phyloP scores from a whole-genome alignment of 345 rosid species.

The Mercurialis annua region DNA sequence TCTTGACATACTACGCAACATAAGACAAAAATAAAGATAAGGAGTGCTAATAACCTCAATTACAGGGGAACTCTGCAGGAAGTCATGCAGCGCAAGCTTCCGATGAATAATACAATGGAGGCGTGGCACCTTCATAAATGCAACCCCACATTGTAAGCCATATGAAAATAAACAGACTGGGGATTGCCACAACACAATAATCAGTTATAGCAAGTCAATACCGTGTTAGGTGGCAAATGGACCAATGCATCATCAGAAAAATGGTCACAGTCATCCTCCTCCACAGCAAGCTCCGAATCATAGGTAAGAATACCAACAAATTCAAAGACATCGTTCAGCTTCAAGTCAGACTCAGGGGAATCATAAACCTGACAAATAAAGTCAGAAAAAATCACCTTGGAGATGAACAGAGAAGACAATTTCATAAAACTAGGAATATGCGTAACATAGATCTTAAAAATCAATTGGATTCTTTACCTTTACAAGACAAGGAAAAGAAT shows the following conservation, averaged over 20 bases:
- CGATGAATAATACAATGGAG: constrained; percentile 79
- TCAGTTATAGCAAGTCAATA: constrained; percentile 11
- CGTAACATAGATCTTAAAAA: neutral
- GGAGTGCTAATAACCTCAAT: constrained; percentile 47
- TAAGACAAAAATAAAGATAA: neutral
- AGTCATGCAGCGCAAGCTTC: constrained; percentile 68
- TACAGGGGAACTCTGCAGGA: constrained; percentile 42
- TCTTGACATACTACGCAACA: neutral
- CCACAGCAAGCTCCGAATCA: constrained; percentile 42
- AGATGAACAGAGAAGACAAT: neutral
- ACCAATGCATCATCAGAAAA: constrained; percentile 44
- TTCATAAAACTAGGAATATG: neutral
- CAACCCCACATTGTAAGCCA: neutral
- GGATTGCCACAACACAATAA: neutral
- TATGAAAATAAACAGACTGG: neutral
- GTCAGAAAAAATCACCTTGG: constrained; percentile 6
- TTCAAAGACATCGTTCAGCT: constrained; percentile 86
- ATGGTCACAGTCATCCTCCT: constrained; percentile 42
- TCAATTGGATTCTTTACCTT: constrained; percentile 39
- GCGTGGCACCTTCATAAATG: constrained; percentile 58
- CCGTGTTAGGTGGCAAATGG: constrained; percentile 60
- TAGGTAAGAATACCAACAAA: constrained; percentile 73
- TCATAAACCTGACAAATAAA: constrained; percentile 60
- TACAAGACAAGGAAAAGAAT: constrained; percentile 64
- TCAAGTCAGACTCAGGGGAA: constrained; percentile 69